These are phyloP conservation scores for Metschnikowia corniflorae DNA, from an alignment of 805 yeast species.

Conservation along the genomic window DNA sequence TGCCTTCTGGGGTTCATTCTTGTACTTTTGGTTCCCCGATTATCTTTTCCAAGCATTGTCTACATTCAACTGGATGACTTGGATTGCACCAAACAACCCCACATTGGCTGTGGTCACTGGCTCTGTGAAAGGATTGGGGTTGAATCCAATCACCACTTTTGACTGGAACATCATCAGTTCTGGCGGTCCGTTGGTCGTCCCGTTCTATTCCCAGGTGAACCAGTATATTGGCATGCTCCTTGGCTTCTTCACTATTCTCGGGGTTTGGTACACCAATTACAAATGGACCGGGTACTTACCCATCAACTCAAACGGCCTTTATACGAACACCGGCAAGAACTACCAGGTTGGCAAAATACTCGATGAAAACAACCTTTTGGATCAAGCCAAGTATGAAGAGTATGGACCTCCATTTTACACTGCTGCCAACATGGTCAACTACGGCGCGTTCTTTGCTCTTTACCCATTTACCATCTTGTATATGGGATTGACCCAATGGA, in stretches of 20 bases:
- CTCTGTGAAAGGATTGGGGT: conserved; percentile 54
- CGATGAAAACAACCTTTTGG: conserved; percentile 11
- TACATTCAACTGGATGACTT: conserved; percentile 58
- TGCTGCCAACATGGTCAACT: conserved; percentile 26
- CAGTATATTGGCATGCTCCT: conserved; percentile 23
- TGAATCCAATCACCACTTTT: conserved; percentile 58
- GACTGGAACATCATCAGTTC: conserved; percentile 62
- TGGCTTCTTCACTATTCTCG: conserved; percentile 52
- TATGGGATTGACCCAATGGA: conserved; percentile 7
- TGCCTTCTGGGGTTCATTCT: conserved; percentile 1
- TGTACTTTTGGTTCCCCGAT: conserved; percentile 11
- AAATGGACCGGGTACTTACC: conserved; percentile 59
- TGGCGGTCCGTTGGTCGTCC: conserved; percentile 8
- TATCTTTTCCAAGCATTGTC: conserved; percentile 56
- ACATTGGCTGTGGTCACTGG: conserved; percentile 67
- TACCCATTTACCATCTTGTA: conserved; percentile 23
- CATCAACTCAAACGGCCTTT: conserved; percentile 7
- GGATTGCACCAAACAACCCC: conserved; percentile 57
- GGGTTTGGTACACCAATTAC: conserved; percentile 49
- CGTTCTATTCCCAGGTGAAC: conserved; percentile 9
- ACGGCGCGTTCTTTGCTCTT: conserved; percentile 28
- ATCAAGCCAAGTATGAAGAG: conserved; percentile 19
- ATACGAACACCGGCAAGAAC: conserved; percentile 8
- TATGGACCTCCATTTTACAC: conserved; percentile 31
- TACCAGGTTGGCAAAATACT: conserved; percentile 4